Base-by-base conservation (phyloP, 208 protist genomes). In the Borovskyia barvae region DNA sequence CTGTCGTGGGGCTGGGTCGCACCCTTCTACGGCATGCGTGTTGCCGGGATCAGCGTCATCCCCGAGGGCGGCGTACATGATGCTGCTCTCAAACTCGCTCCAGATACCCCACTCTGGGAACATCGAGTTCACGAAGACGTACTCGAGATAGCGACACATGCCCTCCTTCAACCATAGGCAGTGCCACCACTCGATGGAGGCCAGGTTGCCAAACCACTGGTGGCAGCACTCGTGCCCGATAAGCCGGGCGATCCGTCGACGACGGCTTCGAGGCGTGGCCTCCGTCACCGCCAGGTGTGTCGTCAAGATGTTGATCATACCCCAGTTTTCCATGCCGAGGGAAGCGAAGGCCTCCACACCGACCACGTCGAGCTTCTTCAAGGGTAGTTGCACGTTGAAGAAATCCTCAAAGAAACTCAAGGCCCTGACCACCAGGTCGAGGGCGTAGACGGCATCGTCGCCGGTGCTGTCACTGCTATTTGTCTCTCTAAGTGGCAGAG, bases 151-250 rank as follows among this genome's bases (percentile, higher is more conserved):
- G 26, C 91, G 95, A 32, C 97, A 98, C 65, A 99, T 97, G 39
- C 94, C 98, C 73, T 99, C 98, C 67, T 99, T 99, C 15, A 98
- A 65, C 97, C 96, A 99, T 36, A 99, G 50, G 45, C 94, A 59
- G 42, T 84, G 71, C 97, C 97, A 99, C 94, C 87, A 98, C 49
- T 81, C 60, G 60, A 98, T 89, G 7, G 93, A 91, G 15, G 97
- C 94, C 51, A 92, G 82, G 80, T 98, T 95, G 43, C 94, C 94
- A 54, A 97, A 93, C 94, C 93, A 98, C 59, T 95, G 82, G 60
- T 98, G 97, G 30, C 87, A 85, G 1, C 98, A 72, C 75, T 98
- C 97, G 62, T 99, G 97, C 7, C 73, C 81, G 36, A 99, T 81
- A 0, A 97, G 80, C 20, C 83, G 82, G 5, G 90, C 84, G 50